These are phyloP conservation scores for Falciphora oryzae DNA, from an alignment of 2,329 filamentous ascomycete genomes.

Conservation along the genomic window DNA sequence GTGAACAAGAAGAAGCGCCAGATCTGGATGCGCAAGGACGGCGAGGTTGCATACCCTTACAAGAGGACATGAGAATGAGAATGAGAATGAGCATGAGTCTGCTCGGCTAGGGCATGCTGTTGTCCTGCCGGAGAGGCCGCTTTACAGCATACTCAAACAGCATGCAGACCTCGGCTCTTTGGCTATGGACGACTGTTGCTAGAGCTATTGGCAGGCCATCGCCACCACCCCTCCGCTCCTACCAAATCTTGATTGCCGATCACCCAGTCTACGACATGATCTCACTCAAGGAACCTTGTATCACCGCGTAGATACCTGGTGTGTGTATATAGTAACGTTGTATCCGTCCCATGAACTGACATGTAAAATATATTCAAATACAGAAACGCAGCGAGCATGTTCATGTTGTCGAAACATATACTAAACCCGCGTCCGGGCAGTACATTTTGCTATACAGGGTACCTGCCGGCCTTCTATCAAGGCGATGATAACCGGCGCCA, in stretches of 20 bases:
- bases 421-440: not conserved
- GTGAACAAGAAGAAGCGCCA: conserved; percentile 83
- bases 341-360: not conserved
- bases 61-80: conserved; percentile 26
- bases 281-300: too few relatives aligned
- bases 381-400: not conserved
- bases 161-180: too few relatives aligned
- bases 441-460: not conserved
- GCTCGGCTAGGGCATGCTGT: too few relatives aligned
- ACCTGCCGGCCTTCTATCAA: not conserved
- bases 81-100: not conserved
- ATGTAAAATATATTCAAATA: not conserved
- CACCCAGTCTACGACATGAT: not conserved
- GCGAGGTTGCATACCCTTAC: conserved; percentile 60
- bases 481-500: not conserved
- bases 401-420: not conserved
- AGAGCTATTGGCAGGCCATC: too few relatives aligned
- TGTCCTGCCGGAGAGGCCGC: too few relatives aligned
- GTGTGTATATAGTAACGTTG: not conserved
- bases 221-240: not conserved
- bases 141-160: too few relatives aligned
- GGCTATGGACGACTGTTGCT: not conserved
- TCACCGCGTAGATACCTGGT: not conserved
- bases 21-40: conserved; percentile 81
- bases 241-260: not conserved